Percentiles rank a stretch among this genome's conserved stretches.
Evolutionary conservation across 2,329 filamentous ascomycete species (phyloP).

Genomic region (Cladosporium sp.): DNA sequence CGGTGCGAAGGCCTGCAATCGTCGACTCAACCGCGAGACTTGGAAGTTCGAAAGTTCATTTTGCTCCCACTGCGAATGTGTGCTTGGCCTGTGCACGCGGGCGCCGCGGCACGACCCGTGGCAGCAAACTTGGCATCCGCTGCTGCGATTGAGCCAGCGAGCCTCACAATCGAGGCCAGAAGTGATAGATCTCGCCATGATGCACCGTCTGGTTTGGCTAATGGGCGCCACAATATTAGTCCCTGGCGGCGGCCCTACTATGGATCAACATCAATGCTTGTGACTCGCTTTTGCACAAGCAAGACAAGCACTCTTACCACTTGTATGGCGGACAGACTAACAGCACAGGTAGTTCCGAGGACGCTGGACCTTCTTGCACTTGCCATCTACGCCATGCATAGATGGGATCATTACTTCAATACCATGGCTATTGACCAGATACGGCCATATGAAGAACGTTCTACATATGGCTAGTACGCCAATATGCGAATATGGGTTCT

Average conservation of each 20-base stretch:
- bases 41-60: not conserved
- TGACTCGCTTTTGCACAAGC: not conserved
- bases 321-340: not conserved
- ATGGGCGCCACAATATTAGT: not conserved
- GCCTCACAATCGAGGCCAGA: not conserved
- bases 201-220: not conserved
- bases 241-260: not conserved
- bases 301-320: not conserved
- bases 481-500: too few species aligned
- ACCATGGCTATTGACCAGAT: too few species aligned
- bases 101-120: not conserved
- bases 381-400: too few species aligned
- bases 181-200: not conserved
- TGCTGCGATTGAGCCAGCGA: not conserved
- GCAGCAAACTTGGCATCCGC: constrained; percentile 1
- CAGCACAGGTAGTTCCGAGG: not conserved
- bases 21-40: constrained; percentile 9
- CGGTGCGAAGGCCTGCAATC: constrained; percentile 6
- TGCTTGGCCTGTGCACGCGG: constrained; percentile 5
- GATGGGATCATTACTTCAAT: too few species aligned
- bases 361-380: too few species aligned
- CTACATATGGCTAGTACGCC: too few species aligned
- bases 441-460: too few species aligned
- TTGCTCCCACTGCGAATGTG: constrained; percentile 2
- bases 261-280: not conserved